These are phyloP conservation scores for Hymenoscyphus albidus DNA, from an alignment of 2,329 filamentous ascomycete genomes.

Conservation along the genomic window DNA sequence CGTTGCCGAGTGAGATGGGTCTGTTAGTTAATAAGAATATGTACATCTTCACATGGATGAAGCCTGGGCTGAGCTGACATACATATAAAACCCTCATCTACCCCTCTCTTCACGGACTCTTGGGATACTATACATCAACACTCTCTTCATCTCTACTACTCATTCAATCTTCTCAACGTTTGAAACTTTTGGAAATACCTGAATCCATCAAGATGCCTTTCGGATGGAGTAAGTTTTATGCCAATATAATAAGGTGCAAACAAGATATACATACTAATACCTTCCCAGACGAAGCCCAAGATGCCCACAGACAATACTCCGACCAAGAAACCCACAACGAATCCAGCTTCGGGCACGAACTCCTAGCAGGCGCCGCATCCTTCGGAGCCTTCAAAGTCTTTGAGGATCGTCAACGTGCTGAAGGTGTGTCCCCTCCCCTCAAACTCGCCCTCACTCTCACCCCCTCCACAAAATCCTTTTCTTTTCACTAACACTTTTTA, in stretches of 20 bases:
- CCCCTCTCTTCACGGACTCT: conserved; percentile 4
- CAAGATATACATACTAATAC: background rate
- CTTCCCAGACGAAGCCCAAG: conserved; percentile 39
- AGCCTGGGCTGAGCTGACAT: background rate
- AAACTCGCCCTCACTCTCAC: background rate
- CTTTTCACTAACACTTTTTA: background rate
- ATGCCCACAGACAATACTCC: conserved; percentile 41
- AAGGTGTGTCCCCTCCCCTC: conserved; percentile 42
- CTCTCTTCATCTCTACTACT: conserved; percentile 4
- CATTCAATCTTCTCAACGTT: conserved; percentile 4
- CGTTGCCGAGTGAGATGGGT: background rate
- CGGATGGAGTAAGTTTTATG: conserved; percentile 27
- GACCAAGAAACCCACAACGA: conserved; percentile 50
- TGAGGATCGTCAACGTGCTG: conserved; percentile 67
- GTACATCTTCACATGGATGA: background rate
- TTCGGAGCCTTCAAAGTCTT: conserved; percentile 79
- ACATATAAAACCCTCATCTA: conserved; percentile 15
- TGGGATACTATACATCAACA: background rate
- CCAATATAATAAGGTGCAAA: background rate
- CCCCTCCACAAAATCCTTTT: background rate
- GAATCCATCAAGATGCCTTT: conserved; percentile 30
- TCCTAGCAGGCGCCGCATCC: conserved; percentile 70
- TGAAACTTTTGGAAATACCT: conserved; percentile 4
- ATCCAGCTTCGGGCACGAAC: conserved; percentile 66
- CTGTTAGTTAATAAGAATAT: background rate